Evolutionary conservation across 352 stramenopile genomes (phyloP).

Genomic region (Thalassiosira livingstoniorum): DNA sequence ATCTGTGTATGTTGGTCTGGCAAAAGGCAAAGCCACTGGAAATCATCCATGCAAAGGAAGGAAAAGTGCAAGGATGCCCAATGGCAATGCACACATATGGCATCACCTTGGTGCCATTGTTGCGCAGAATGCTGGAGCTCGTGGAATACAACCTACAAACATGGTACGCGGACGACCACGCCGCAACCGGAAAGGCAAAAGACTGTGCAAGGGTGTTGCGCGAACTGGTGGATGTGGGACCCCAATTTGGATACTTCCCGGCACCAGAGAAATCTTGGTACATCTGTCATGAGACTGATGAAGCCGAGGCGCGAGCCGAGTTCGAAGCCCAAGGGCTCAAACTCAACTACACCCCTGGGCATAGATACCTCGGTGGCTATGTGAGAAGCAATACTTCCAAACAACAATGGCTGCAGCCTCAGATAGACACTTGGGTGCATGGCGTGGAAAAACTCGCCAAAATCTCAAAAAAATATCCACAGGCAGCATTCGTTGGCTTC

Average conservation of each 20-base stretch:
- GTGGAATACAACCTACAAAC: slow-evolving; percentile 23
- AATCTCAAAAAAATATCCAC: slow-evolving; percentile 31
- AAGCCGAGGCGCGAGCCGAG: neutral
- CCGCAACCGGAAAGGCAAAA: neutral
- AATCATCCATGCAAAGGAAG: slow-evolving; percentile 11
- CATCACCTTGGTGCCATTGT: slow-evolving; percentile 31
- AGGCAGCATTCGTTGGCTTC: slow-evolving; percentile 56
- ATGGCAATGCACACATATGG: slow-evolving; percentile 44
- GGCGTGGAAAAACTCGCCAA: slow-evolving; percentile 2
- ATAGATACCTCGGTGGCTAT: slow-evolving; percentile 38
- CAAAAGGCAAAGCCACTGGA: neutral
- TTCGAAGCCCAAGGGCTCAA: slow-evolving; percentile 10
- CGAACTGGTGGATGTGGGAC: slow-evolving; percentile 20
- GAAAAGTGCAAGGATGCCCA: slow-evolving; percentile 30
- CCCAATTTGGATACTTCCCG: slow-evolving; percentile 23
- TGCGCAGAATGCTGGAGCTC: neutral
- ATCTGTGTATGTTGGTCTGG: neutral
- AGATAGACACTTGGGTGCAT: slow-evolving; percentile 23
- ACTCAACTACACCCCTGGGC: slow-evolving; percentile 26
- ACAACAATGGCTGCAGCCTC: slow-evolving; percentile 16
- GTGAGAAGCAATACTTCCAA: slow-evolving; percentile 14
- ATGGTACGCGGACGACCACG: slow-evolving; percentile 47
- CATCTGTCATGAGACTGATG: slow-evolving; percentile 15
- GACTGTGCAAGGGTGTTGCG: neutral
- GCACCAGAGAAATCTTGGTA: slow-evolving; percentile 4